These are phyloP conservation scores for Orbilia quercus DNA, from an alignment of 2,329 filamentous ascomycete species.

Conservation along the genomic window DNA sequence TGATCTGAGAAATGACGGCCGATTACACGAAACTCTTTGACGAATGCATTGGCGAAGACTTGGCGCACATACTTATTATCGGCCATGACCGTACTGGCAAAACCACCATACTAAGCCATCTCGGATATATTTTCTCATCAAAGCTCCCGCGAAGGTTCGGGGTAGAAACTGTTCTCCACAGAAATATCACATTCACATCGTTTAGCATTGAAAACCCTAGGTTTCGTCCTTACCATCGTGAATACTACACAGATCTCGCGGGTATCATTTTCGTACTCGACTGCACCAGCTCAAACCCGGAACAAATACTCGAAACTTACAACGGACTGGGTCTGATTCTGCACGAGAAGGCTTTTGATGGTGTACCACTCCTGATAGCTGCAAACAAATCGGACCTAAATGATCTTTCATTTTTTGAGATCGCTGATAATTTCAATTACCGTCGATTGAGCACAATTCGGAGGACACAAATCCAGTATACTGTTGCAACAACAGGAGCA, in stretches of 20 bases:
- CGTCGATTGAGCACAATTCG: not conserved
- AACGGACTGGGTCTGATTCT: not conserved
- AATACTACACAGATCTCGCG: not conserved
- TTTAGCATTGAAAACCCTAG: slow-evolving; percentile 3
- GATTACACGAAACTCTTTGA: not conserved
- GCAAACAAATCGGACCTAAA: slow-evolving; percentile 13
- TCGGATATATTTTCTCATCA: not conserved
- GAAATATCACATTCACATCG: slow-evolving; percentile 1
- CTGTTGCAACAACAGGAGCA: not conserved
- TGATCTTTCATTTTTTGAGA: not conserved
- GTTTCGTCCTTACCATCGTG: not conserved
- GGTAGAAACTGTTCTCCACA: not conserved
- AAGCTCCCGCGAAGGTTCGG: not conserved
- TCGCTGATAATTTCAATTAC: slow-evolving; percentile 8
- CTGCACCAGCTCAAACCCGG: not conserved
- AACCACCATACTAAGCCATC: not conserved
- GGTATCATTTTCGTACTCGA: slow-evolving; percentile 12
- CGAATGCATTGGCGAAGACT: not conserved
- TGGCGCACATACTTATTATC: not conserved
- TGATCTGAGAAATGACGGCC: not conserved
- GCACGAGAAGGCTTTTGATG: not conserved
- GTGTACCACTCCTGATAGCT: not conserved
- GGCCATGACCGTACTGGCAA: not conserved
- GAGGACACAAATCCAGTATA: not conserved
- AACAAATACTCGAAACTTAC: slow-evolving; percentile 6